phyloP scores from a whole-genome alignment of 192 early-diverging fungal genomes.

The Ambispora gerdemannii region DNA sequence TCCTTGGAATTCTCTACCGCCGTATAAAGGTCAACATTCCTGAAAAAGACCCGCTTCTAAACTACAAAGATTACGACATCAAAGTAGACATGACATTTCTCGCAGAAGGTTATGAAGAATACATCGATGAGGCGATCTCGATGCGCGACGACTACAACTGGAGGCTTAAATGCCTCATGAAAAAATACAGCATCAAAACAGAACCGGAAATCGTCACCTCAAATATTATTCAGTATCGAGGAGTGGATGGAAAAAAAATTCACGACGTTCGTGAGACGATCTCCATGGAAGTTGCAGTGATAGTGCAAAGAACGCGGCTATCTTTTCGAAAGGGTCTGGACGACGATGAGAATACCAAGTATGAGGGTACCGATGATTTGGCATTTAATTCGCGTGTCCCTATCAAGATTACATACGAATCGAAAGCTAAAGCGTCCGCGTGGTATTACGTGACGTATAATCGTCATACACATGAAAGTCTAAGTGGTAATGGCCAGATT shows the following conservation, averaged over 20 bases:
- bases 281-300: not conserved
- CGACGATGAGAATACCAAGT: not conserved
- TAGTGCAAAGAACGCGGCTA: not conserved
- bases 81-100: not conserved
- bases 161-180: conserved; percentile 1
- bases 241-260: not conserved
- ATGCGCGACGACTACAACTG: not conserved
- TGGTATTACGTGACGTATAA: conserved; percentile 26
- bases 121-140: not conserved
- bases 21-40: not conserved
- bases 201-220: conserved; percentile 21
- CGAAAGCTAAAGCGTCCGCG: conserved; percentile 22
- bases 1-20: conserved; percentile 3
- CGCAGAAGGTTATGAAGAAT: not conserved
- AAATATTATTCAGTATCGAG: not conserved
- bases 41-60: not conserved
- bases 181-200: conserved; percentile 8
- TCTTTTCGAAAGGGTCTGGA: not conserved
- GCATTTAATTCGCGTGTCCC: not conserved
- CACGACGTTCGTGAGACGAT: conserved; percentile 13
- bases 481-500: not conserved
- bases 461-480: not conserved
- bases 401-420: conserved; percentile 12
- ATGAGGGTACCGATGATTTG: not conserved
- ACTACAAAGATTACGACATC: not conserved